These are phyloP conservation scores for Zarea fungicola DNA, from an alignment of 2,329 filamentous ascomycete species.

Conservation along the genomic window DNA sequence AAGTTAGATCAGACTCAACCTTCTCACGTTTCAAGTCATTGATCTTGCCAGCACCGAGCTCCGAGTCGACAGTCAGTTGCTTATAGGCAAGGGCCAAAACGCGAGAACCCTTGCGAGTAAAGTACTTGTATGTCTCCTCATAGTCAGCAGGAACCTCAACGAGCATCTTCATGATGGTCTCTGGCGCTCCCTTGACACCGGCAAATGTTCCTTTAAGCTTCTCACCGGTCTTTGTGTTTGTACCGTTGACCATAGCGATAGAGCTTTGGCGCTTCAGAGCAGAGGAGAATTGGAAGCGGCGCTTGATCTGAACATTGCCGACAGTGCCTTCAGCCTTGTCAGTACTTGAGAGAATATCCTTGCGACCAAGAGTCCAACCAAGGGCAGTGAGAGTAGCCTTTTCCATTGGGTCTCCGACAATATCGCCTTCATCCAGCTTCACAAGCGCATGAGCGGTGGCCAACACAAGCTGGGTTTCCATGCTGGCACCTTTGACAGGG, in stretches of 20 bases:
- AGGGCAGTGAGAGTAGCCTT: slow-evolving; percentile 88
- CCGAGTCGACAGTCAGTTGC: slow-evolving; percentile 73
- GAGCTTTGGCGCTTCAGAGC: slow-evolving; percentile 94
- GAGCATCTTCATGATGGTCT: slow-evolving; percentile 94
- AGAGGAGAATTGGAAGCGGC: slow-evolving; percentile 97
- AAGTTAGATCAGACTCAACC: slow-evolving; percentile 76
- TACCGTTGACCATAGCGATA: slow-evolving; percentile 73
- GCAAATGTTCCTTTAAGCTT: slow-evolving; percentile 84
- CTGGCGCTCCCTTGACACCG: slow-evolving; percentile 92
- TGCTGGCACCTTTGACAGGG: slow-evolving; percentile 61
- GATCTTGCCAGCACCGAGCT: slow-evolving; percentile 77
- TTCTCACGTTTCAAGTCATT: slow-evolving; percentile 93
- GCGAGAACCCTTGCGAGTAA: slow-evolving; percentile 90
- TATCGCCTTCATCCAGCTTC: slow-evolving; percentile 92
- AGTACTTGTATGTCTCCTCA: slow-evolving; percentile 97
- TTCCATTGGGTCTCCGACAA: slow-evolving; percentile 98
- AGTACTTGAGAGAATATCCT: slow-evolving; percentile 72
- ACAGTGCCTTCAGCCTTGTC: slow-evolving; percentile 30
- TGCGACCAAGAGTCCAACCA: slow-evolving; percentile 87
- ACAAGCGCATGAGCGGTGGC: slow-evolving; percentile 94
- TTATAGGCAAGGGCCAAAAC: slow-evolving; percentile 93
- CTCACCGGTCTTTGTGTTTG: slow-evolving; percentile 66
- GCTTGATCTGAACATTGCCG: slow-evolving; percentile 87
- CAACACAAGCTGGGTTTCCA: slow-evolving; percentile 87
- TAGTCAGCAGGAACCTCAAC: slow-evolving; percentile 78